phyloP scores from a whole-genome alignment of 257 asterid species.

The Gynochthodes officinalis region DNA sequence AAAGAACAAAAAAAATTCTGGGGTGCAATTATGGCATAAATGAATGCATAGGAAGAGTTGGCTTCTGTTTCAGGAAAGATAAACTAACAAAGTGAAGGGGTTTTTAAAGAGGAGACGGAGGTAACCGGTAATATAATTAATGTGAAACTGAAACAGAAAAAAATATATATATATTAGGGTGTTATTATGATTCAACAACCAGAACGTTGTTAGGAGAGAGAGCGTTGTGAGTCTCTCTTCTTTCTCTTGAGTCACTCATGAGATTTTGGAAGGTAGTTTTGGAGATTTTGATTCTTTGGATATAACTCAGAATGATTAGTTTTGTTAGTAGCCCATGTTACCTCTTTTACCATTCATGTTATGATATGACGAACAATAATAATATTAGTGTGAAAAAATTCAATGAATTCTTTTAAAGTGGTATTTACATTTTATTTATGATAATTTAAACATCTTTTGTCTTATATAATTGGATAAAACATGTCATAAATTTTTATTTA shows the following conservation, averaged over 20 bases:
- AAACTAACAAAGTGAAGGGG: neutral
- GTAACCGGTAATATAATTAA: neutral
- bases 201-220: neutral
- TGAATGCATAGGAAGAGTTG: neutral
- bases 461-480: too few species aligned
- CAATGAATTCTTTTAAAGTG: too few species aligned
- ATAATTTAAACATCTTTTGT: too few species aligned
- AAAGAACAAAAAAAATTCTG: too few species aligned
- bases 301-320: neutral
- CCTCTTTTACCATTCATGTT: too few species aligned
- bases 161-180: neutral
- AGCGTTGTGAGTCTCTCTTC: neutral
- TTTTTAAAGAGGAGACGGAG: neutral
- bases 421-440: too few species aligned
- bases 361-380: too few species aligned
- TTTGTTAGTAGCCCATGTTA: neutral
- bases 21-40: neutral
- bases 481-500: too few species aligned
- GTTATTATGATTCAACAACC: conserved; percentile 10
- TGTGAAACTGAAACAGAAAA: neutral
- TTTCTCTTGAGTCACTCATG: neutral
- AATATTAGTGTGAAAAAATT: too few species aligned
- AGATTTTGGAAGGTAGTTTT: neutral
- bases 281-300: neutral
- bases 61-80: neutral